phyloP scores from a whole-genome alignment of 306 rosid genomes.

The Citrullus amarus region DNA sequence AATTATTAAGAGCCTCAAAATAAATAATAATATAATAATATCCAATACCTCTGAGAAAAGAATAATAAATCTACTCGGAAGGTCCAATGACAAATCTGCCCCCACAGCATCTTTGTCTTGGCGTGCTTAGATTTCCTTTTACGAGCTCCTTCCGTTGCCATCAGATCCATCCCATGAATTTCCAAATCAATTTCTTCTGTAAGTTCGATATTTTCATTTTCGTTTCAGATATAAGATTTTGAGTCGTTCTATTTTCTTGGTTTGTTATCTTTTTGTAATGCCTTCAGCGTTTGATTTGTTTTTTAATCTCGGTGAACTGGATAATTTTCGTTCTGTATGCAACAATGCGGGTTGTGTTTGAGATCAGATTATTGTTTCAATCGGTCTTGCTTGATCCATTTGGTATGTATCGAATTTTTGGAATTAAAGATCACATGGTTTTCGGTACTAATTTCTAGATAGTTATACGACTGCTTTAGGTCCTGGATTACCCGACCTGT shows the following conservation, averaged over 20 bases:
- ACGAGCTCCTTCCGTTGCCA: not conserved
- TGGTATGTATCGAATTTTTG: not conserved
- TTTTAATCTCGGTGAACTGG: not conserved
- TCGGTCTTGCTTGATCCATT: not conserved
- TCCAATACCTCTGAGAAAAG: too few relatives aligned
- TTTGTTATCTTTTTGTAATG: not conserved
- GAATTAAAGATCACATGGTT: not conserved
- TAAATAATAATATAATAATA: too few relatives aligned
- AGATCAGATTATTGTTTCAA: not conserved
- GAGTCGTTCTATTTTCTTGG: not conserved
- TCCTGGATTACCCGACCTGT: not conserved
- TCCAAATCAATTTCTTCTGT: not conserved
- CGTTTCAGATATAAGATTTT: not conserved
- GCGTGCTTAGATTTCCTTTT: not conserved
- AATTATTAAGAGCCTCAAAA: too few relatives aligned
- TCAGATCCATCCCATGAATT: not conserved
- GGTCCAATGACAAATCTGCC: not conserved
- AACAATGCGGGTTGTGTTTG: constrained; percentile 1
- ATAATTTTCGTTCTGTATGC: not conserved
- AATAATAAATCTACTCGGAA: not conserved
- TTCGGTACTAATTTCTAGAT: not conserved
- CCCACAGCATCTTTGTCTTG: not conserved
- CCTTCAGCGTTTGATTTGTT: not conserved
- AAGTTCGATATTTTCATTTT: not conserved
- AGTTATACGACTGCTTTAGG: not conserved